phyloP scores from a whole-genome alignment of 306 rosid species.

The Quercus bicolor region DNA sequence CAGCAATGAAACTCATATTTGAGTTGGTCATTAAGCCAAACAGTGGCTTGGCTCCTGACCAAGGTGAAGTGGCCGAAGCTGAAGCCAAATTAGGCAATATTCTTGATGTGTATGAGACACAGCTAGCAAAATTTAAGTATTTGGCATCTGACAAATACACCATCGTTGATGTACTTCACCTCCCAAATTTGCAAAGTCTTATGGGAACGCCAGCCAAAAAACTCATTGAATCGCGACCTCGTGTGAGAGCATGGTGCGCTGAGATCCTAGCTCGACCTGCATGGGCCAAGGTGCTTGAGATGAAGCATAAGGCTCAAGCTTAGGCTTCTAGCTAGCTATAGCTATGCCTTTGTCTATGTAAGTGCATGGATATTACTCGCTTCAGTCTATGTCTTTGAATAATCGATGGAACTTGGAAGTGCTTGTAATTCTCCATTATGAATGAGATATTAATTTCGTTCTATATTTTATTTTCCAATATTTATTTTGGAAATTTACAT shows the following conservation, averaged over 20 bases:
- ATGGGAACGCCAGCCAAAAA: background rate
- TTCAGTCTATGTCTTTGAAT: too few species aligned
- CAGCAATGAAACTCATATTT: background rate
- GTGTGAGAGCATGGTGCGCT: background rate
- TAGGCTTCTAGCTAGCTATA: background rate
- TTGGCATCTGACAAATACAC: constrained; percentile 2
- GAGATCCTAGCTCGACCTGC: constrained; percentile 6
- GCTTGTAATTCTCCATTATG: too few species aligned
- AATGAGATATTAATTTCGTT: too few species aligned
- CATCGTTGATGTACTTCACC: constrained; percentile 3
- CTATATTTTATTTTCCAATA: too few species aligned
- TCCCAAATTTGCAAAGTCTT: background rate
- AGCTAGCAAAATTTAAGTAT: background rate
- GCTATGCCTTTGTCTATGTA: too few species aligned
- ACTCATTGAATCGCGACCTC: background rate
- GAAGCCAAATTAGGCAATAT: background rate
- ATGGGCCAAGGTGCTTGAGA: constrained; percentile 6
- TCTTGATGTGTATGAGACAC: constrained; percentile 4
- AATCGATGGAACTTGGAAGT: too few species aligned
- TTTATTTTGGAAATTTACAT: too few species aligned
- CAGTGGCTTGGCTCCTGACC: background rate
- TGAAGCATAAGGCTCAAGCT: background rate
- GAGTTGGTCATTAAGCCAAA: background rate
- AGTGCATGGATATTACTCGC: too few species aligned
- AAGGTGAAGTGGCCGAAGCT: constrained; percentile 1